phyloP scores from a whole-genome alignment of 768 basidiomycete species.

The Ramaria rubella region DNA sequence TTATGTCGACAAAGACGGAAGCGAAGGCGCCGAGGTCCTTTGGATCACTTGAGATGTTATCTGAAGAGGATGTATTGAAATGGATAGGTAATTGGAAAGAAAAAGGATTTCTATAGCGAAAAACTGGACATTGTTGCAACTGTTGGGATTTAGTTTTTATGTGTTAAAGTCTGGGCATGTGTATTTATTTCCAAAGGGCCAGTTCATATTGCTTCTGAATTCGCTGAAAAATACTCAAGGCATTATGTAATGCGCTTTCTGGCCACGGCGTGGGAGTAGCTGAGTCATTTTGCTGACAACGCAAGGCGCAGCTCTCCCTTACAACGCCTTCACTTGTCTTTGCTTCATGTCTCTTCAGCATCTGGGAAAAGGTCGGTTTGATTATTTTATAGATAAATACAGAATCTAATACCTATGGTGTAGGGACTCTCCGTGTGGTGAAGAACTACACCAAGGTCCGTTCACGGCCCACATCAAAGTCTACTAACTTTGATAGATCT shows the following conservation, averaged over 20 bases:
- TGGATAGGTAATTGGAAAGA: not conserved
- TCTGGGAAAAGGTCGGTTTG: conserved; percentile 55
- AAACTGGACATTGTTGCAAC: no score
- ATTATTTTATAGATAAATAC: not conserved
- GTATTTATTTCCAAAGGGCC: no score
- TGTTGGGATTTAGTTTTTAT: no score
- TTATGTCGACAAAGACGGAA: not conserved
- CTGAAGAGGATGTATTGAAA: not conserved
- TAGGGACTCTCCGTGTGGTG: conserved; percentile 68
- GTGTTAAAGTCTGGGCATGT: no score
- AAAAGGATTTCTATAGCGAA: not conserved
- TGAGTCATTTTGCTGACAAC: not conserved
- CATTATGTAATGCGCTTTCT: no score
- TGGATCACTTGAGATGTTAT: not conserved
- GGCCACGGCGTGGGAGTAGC: no score
- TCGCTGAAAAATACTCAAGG: no score
- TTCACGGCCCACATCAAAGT: not conserved
- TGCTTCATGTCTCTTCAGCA: conserved; percentile 54
- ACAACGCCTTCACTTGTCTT: not conserved
- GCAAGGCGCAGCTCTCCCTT: conserved; percentile 1
- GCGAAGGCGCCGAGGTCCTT: not conserved
- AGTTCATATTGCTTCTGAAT: no score
- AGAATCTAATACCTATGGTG: not conserved
- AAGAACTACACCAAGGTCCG: conserved; percentile 92
- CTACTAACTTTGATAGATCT: not conserved